Percentiles rank a stretch among this genome's conserved stretches.
phyloP scores from a whole-genome alignment of 345 rosid species.

The Moricandia moricandioides region DNA sequence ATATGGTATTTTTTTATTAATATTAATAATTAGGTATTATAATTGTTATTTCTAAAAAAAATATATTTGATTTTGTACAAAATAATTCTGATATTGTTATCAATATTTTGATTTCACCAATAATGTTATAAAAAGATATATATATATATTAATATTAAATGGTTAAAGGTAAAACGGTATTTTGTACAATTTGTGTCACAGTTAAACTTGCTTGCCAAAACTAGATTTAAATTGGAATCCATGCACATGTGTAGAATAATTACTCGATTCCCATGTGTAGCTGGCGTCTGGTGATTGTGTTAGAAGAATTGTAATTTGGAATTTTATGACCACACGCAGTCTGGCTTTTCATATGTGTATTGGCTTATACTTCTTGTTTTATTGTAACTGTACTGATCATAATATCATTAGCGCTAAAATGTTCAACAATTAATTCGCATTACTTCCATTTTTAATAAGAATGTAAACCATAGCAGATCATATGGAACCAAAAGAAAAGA shows the following conservation, averaged over 20 bases:
- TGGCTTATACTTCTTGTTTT: neutral
- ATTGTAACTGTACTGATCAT: neutral
- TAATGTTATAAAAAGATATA: neutral
- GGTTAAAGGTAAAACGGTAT: neutral
- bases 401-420: neutral
- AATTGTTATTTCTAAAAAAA: neutral
- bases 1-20: neutral
- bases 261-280: slow-evolving; percentile 2
- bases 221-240: neutral
- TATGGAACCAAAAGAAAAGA: neutral
- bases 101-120: neutral
- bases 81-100: neutral
- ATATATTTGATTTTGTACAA: neutral
- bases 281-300: neutral
- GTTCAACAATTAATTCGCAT: neutral
- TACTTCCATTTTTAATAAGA: neutral
- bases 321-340: neutral
- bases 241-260: slow-evolving; percentile 16
- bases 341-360: slow-evolving; percentile 6
- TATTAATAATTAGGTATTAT: neutral
- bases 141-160: neutral
- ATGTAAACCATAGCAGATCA: neutral
- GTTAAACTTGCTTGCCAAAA: neutral
- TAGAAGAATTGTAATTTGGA: slow-evolving; percentile 1
- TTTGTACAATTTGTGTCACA: neutral